A percentile compares a stretch with the other conserved stretches of the same genome.
Conservation (phyloP, 2,329 filamentous ascomycete species). For the Colletotrichum eremochloae region DNA sequence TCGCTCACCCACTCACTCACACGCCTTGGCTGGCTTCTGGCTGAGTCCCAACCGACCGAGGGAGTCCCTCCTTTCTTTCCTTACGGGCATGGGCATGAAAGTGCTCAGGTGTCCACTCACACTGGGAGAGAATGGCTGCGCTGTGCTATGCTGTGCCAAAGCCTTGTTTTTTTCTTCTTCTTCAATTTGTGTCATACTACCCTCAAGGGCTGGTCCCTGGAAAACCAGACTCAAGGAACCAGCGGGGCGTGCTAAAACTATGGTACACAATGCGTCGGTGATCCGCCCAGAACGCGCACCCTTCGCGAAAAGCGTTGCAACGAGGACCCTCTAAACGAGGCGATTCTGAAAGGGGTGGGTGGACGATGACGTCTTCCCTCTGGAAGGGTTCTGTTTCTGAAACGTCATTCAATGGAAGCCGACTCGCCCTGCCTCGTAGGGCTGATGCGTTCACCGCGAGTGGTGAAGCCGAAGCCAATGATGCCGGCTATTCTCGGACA, state of each 20-base stretch:
- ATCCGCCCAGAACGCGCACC: background rate
- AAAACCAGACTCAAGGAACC: background rate
- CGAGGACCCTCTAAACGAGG: background rate
- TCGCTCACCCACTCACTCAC: background rate
- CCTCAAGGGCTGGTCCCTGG: slow-evolving; percentile 3
- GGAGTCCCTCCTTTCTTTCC: background rate
- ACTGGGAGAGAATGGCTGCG: background rate
- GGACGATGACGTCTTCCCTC: slow-evolving; percentile 18
- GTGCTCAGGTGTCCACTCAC: background rate
- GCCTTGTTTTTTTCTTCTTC: background rate
- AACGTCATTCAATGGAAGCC: background rate
- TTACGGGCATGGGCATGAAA: background rate
- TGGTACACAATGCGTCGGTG: background rate
- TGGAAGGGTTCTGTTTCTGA: slow-evolving; percentile 18
- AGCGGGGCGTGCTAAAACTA: background rate
- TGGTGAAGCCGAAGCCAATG: background rate
- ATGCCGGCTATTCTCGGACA: background rate
- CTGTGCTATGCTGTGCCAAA: background rate
- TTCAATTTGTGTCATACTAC: no score
- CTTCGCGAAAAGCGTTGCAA: background rate
- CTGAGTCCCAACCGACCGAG: background rate
- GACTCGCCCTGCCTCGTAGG: background rate
- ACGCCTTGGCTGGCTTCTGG: background rate
- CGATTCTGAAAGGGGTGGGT: background rate
- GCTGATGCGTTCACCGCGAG: background rate